Base-by-base conservation (phyloP, 129 eudicot genomes). In the Helianthus annuus region DNA sequence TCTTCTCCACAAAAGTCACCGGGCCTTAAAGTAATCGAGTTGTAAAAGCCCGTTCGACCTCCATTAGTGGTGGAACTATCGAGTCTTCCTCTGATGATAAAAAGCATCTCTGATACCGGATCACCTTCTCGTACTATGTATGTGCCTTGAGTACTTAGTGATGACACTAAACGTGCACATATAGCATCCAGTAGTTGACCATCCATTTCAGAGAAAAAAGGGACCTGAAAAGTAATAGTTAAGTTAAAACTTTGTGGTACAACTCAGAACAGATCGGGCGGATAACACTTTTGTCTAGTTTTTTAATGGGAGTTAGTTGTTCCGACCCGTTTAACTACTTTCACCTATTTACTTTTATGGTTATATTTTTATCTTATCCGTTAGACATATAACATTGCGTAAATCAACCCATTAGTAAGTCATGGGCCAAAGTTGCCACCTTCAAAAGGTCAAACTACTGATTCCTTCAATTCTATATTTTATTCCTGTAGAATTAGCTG, bases 1-100 rank as follows among this genome's bases (percentile, higher is more conserved):
- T 92, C 98, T 68, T 92, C 98, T 2, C 98, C 98, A 66, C 98
- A 92, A 66, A 89, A 92, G 70, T 92, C 96, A 16, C 98, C 96
- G 1, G 96, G 88, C 24, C 83, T 67, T 14, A 92, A 57, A 34
- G 85, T 87, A 46, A 85, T 87, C 9, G 95, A 89, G 73, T 92
- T 92, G 83, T 89, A 92, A 76, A 92, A 92, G 44, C 95, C 92
- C 0, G 96, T 77, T 6, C 95, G 85, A 17, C 98, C 98, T 38
- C 98, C 98, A 38, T 92, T 81, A 1, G 96, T 92, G 5, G 98
- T 92, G 27, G 95, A 89, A 75, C 96, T 89, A 39, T 92, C 98
- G 1, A 92, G 85, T 40, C 74, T 82, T 8, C 98, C 98, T 68
- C 96, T 63, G 45, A 92, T 85, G 13, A 89, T 72, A 46, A 89